Base-by-base conservation (phyloP, 2,329 filamentous ascomycete species). In the Colletotrichum sp. region DNA sequence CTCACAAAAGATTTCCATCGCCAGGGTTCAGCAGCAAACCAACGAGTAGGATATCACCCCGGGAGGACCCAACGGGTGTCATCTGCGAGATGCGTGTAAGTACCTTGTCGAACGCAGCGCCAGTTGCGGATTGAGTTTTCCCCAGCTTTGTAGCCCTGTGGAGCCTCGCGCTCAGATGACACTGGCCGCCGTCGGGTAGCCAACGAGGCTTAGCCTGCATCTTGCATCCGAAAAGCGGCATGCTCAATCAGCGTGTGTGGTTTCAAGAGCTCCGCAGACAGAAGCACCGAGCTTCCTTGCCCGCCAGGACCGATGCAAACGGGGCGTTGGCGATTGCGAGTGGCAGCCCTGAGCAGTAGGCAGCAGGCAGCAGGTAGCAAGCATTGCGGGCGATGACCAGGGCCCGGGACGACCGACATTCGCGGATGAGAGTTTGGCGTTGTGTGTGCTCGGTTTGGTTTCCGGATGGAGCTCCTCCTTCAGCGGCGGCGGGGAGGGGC, bases 191-290 rank as follows among this genome's bases (percentile, higher is more conserved):
- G 16, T 56, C 69, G 69, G 72, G 30, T 58, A 59, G 69, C 56
- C 69, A 62, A 34, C 43, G 63, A 73, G 69, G 69, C 68, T 75
- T 73, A 58, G 64, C 74, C 43, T 52, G 73, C 74, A 38, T 76
- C 56, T 63, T 56, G 61, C 66, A 36, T 48, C 24, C 58, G 71
- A 73, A 55, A 61, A 52, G 59, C 38, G n/a, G 66, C 21, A 55
- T 69, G 52, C 66, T 76, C 65, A 55, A 74, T 61, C 52, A 55
- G 34, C 55, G 59, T 36, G 32, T 28, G 32, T 66, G 74, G 71
- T 76, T 74, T 74, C 71, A 74, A 71, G 66, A 67, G 65, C 61
- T 74, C 34, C 26, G 52, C 9, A 21, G 74, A 28, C 56, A 58
- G 36, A 38, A 8, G 71, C 71, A 71, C 58, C 21, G 48, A 65